A percentile compares a stretch with the other conserved stretches of the same genome.
Evolutionary conservation across 1,284 basidiomycete species (phyloP).

Genomic region (Farysia itapuensis): DNA sequence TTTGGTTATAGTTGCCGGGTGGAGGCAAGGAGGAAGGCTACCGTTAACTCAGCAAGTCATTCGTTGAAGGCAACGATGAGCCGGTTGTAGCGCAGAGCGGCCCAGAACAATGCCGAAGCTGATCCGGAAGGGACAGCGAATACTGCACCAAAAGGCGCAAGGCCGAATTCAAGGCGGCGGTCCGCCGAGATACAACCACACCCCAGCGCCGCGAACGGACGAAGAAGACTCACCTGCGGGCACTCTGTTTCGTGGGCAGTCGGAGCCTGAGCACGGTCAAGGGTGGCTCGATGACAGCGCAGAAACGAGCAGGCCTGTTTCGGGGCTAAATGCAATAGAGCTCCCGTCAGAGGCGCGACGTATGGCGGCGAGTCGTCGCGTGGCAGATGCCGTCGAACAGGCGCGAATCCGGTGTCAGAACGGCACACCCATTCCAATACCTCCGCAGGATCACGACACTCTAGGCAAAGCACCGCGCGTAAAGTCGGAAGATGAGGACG

Average conservation of each 20-base stretch:
- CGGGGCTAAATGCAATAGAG: conserved; percentile 32
- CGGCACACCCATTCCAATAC: neutral
- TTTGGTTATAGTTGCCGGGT: too few relatives aligned
- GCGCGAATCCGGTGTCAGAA: conserved; percentile 14
- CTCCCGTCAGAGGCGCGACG: conserved; percentile 29
- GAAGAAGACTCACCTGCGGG: too few relatives aligned
- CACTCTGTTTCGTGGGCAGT: too few relatives aligned
- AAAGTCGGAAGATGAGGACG: neutral
- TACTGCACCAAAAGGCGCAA: conserved; percentile 18
- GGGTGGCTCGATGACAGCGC: neutral
- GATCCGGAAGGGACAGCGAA: conserved; percentile 35
- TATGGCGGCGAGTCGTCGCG: conserved; percentile 18
- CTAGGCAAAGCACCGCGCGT: neutral
- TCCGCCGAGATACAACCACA: too few relatives aligned
- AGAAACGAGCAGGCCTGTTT: too few relatives aligned
- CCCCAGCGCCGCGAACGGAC: too few relatives aligned
- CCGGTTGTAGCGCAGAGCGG: too few relatives aligned
- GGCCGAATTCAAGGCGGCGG: conserved; percentile 7
- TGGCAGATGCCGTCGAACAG: conserved; percentile 25
- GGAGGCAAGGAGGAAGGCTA: too few relatives aligned
- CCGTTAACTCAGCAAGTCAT: too few relatives aligned
- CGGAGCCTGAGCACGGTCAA: neutral
- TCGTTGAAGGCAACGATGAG: too few relatives aligned
- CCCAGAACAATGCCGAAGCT: conserved; percentile 19
- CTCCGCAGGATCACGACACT: too few relatives aligned